These are phyloP conservation scores for Xylaria sp. DNA, from an alignment of 495 filamentous ascomycete genomes.

Conservation along the genomic window DNA sequence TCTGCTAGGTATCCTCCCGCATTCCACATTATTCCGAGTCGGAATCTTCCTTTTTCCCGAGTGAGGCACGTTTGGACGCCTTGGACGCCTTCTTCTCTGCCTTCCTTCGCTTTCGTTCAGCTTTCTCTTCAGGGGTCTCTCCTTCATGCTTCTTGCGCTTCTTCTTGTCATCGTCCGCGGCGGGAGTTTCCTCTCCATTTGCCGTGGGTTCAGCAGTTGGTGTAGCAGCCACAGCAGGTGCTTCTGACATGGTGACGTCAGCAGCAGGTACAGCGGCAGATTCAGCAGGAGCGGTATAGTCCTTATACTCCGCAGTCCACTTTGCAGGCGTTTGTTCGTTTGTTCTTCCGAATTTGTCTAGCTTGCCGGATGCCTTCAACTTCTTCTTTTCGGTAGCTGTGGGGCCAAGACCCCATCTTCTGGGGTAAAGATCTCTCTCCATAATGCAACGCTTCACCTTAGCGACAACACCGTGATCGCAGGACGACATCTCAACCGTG, in stretches of 20 bases:
- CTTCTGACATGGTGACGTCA: conserved; percentile 41
- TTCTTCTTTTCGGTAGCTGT: conserved; percentile 96
- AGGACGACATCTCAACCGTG: conserved; percentile 86
- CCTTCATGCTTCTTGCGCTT: conserved; percentile 85
- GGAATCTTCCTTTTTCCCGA: conserved; percentile 42
- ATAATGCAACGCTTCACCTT: conserved; percentile 99
- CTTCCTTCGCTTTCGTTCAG: conserved; percentile 77
- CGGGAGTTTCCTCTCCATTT: conserved; percentile 45
- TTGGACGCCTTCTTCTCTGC: conserved; percentile 75
- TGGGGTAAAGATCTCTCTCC: conserved; percentile 96
- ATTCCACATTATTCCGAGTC: conserved; percentile 37
- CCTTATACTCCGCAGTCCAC: conserved; percentile 89
- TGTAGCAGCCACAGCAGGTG: conserved; percentile 31
- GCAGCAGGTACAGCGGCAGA: conserved; percentile 31
- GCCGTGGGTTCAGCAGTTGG: conserved; percentile 46
- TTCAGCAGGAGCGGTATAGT: conserved; percentile 63
- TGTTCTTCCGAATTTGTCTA: conserved; percentile 92
- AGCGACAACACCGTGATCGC: conserved; percentile 95
- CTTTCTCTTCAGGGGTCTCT: conserved; percentile 77
- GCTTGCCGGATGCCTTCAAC: conserved; percentile 95
- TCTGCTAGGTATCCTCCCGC: conserved; percentile 2
- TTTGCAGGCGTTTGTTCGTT: conserved; percentile 91
- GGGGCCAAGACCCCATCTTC: conserved; percentile 92
- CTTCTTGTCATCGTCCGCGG: conserved; percentile 60
- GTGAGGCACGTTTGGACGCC: conserved; percentile 54